Conservation (phyloP, 2,329 filamentous ascomycete genomes). For the Trichoderma atroviride region DNA sequence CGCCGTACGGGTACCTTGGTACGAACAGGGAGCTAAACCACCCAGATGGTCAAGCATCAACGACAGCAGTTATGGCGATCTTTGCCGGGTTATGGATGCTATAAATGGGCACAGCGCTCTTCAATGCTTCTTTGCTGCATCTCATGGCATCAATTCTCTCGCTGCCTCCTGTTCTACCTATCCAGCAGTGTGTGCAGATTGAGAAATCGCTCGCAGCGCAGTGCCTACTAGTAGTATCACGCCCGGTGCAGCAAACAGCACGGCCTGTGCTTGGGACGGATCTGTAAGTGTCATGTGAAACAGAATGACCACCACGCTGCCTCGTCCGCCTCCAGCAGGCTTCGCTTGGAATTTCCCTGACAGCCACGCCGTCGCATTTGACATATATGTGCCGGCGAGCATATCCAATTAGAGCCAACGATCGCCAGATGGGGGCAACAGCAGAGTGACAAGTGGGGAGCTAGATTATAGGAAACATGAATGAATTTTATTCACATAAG, state of each 20-base stretch:
- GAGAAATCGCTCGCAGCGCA: background rate
- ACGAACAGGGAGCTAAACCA: slow-evolving; percentile 18
- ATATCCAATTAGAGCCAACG: slow-evolving; percentile 1
- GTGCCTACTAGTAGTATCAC: background rate
- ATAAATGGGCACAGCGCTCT: background rate
- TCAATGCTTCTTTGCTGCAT: too few species aligned
- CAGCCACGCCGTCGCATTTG: slow-evolving; percentile 15
- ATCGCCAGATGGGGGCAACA: background rate
- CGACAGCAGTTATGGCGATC: background rate
- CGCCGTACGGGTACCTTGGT: background rate
- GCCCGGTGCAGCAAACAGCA: background rate
- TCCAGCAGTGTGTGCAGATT: background rate
- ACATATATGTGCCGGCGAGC: slow-evolving; percentile 7
- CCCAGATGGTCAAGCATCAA: slow-evolving; percentile 4
- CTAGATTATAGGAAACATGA: background rate
- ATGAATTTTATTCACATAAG: background rate
- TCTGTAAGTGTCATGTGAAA: slow-evolving; percentile 12
- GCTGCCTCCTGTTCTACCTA: background rate
- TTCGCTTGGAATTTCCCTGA: slow-evolving; percentile 23
- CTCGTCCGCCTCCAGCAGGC: background rate
- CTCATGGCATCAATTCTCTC: background rate
- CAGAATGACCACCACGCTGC: background rate
- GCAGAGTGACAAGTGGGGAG: background rate
- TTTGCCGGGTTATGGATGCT: background rate
- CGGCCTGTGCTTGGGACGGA: background rate